Evolutionary conservation across 1,139 yeast genomes (phyloP).

Genomic region (Geotrichum fermentans): DNA sequence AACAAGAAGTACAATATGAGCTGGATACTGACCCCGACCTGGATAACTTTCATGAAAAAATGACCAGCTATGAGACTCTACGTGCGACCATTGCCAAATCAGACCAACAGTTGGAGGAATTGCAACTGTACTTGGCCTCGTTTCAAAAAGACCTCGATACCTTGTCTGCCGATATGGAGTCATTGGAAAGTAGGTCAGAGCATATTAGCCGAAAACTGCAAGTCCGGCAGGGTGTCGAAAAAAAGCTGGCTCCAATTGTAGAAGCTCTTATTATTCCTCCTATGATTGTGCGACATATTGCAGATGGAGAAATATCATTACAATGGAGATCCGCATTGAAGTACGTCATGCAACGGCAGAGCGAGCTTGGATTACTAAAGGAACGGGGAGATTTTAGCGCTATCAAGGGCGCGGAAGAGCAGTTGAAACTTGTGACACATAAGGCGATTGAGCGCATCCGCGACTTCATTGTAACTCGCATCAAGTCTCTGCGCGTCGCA

Average conservation of each 20-base stretch:
- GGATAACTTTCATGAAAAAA: constrained; percentile 22
- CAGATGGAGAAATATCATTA: constrained; percentile 34
- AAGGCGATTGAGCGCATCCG: constrained; percentile 71
- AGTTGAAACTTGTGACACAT: constrained; percentile 43
- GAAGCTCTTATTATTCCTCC: constrained; percentile 75
- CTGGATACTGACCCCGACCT: constrained; percentile 11
- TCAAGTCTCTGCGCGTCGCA: constrained; percentile 56
- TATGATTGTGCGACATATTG: constrained; percentile 34
- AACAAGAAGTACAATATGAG: background rate
- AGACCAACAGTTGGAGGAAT: constrained; percentile 38
- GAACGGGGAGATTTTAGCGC: constrained; percentile 23
- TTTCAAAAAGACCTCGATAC: constrained; percentile 57
- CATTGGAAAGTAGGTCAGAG: constrained; percentile 53
- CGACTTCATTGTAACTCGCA: constrained; percentile 58
- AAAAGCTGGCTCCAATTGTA: constrained; percentile 62
- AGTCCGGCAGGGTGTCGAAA: constrained; percentile 52
- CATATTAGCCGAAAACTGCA: constrained; percentile 55
- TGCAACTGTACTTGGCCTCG: constrained; percentile 42
- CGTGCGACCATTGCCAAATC: constrained; percentile 41
- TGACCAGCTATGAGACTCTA: constrained; percentile 37
- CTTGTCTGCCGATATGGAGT: constrained; percentile 56
- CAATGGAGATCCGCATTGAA: constrained; percentile 37
- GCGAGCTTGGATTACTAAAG: constrained; percentile 23
- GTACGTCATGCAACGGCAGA: constrained; percentile 27
- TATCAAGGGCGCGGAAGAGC: constrained; percentile 36